phyloP scores from a whole-genome alignment of 495 filamentous ascomycete species.

The Talaromyces liani region DNA sequence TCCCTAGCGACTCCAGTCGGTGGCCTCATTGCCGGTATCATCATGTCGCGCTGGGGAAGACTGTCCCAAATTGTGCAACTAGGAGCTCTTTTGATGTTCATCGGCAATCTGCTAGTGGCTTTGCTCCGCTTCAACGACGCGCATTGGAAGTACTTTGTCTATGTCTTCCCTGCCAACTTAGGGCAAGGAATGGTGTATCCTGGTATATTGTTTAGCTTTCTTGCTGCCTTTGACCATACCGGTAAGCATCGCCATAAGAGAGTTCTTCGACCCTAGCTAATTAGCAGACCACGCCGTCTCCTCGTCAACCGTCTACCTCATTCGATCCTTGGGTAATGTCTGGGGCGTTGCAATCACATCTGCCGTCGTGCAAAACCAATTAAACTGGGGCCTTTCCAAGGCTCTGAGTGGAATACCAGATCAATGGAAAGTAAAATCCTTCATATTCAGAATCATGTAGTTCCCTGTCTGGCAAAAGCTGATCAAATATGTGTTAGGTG shows the following conservation, averaged over 20 bases:
- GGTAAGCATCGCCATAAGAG: slow-evolving; percentile 29
- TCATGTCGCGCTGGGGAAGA: slow-evolving; percentile 60
- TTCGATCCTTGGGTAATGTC: slow-evolving; percentile 55
- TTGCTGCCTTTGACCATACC: slow-evolving; percentile 55
- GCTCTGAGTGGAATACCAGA: slow-evolving; percentile 55
- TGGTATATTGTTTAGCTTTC: slow-evolving; percentile 52
- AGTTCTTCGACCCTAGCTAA: not conserved
- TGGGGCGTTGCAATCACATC: slow-evolving; percentile 59
- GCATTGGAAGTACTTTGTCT: slow-evolving; percentile 55
- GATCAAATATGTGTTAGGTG: slow-evolving; percentile 29
- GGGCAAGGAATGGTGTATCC: slow-evolving; percentile 61
- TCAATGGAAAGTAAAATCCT: slow-evolving; percentile 56
- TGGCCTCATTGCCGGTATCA: slow-evolving; percentile 50
- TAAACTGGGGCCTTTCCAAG: slow-evolving; percentile 46
- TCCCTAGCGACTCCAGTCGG: slow-evolving; percentile 56
- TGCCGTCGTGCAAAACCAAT: slow-evolving; percentile 56
- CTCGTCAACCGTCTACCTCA: slow-evolving; percentile 55
- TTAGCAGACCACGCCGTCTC: slow-evolving; percentile 55
- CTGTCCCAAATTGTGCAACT: slow-evolving; percentile 45
- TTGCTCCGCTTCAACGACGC: slow-evolving; percentile 49
- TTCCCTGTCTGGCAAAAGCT: slow-evolving; percentile 6
- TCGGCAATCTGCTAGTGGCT: slow-evolving; percentile 51
- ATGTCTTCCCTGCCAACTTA: slow-evolving; percentile 56
- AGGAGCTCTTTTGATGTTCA: slow-evolving; percentile 50
- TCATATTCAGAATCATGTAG: slow-evolving; percentile 14